Percentiles rank a stretch among this genome's conserved stretches.
Conservation (phyloP, 805 yeast genomes). For the Sungouiozyma ichnusensis region DNA sequence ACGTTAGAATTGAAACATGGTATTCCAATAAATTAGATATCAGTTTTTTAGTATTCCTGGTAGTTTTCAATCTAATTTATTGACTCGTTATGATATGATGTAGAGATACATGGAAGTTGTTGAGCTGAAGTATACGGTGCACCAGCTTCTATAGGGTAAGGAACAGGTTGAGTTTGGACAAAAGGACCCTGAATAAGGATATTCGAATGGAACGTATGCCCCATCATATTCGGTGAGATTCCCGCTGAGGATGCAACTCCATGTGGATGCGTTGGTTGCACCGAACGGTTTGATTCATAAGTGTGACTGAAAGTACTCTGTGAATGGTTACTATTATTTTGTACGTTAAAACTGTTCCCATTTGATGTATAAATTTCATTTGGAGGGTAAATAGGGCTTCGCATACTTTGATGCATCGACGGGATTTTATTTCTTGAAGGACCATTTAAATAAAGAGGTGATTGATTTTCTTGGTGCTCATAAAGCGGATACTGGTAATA, state of each 20-base stretch:
- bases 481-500: too few species aligned
- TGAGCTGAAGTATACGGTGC: not conserved
- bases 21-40: too few species aligned
- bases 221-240: not conserved
- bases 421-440: not conserved
- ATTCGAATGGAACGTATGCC: not conserved
- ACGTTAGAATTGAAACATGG: too few species aligned
- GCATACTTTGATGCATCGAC: not conserved
- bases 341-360: not conserved
- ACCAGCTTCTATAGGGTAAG: not conserved
- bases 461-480: not conserved
- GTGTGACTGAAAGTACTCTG: not conserved
- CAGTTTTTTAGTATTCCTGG: too few species aligned
- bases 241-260: not conserved
- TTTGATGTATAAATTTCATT: not conserved
- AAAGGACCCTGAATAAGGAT: not conserved
- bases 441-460: not conserved
- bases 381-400: not conserved
- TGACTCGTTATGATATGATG: not conserved
- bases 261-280: not conserved
- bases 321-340: not conserved
- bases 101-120: not conserved
- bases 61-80: too few species aligned
- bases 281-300: not conserved
- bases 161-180: not conserved